Evolutionary conservation across 2,329 filamentous ascomycete species (phyloP), one percentile per base, ranked within the genome.

Genomic region (Xylariaceae sp.): DNA sequence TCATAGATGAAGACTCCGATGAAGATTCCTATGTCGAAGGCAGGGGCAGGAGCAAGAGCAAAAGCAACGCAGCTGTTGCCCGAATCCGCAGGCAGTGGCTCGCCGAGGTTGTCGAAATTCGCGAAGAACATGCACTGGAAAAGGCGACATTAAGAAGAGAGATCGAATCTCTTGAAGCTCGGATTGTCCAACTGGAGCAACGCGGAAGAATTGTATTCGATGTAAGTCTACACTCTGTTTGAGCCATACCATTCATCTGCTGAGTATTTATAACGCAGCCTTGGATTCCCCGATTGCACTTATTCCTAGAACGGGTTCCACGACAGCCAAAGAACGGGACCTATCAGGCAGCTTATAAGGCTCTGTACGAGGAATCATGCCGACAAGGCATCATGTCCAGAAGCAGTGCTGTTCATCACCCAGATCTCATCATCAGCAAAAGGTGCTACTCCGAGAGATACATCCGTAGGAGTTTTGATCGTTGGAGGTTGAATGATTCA

Each of bases 331-430:
- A 27, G 22, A 7, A 27, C 22, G 22, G 7, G 22, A 7, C 4
- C 4, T 27, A 27, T 27, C 22, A 27, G 22, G 4, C 4, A 7
- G 1, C 2, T 6, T 66, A 62, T 36, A 3, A n/a, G 1, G 0
- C 27, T 0, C 52, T 67, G 2, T 68, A 66, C 46, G 44, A 40
- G 10, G 44, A 56, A 1, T 57, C 59, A 39, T 70, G 65, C 49
- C 59, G 52, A n/a, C 68, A 72, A 48, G 67, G 68, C 30, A 71
- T 64, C 38, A 69, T 66, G 60, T 63, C 58, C 2, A 40, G 41
- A 39, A 48, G 9, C 0, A 2, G 48, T 5, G 19, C 30, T 0
- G 41, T 53, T 7, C 51, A 58, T 6, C 69, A 71, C 44, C 68
- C 68, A 0, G 56, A 65, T 18, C 54, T 70, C 7, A 48, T 18